A percentile compares a stretch with the other conserved stretches of the same genome.
These are phyloP conservation scores for Papilionanthe hybrid DNA, from an alignment of 116 monocot genomes.

Conservation along the genomic window DNA sequence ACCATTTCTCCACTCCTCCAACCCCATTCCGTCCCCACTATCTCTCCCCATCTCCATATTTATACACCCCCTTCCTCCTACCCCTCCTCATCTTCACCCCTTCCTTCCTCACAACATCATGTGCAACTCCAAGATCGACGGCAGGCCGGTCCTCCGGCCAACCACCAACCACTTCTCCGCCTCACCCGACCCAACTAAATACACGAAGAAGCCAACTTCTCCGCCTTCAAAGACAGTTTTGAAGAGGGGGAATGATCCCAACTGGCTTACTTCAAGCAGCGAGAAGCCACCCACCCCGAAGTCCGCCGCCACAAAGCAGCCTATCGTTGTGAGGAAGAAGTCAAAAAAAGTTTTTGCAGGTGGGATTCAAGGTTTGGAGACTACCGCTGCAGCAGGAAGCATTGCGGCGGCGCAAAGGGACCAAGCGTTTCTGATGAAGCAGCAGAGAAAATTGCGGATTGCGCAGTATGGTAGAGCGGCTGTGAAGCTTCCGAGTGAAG, in stretches of 20 bases:
- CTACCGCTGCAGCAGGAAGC: constrained; percentile 25
- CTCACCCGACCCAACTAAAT: constrained; percentile 6
- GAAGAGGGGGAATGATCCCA: constrained; percentile 34
- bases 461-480: constrained; percentile 73
- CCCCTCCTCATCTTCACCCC: background rate
- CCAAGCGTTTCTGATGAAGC: constrained; percentile 47
- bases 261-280: constrained; percentile 36
- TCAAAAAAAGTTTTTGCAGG: constrained; percentile 27
- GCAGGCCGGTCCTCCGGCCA: constrained; percentile 71
- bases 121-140: constrained; percentile 36
- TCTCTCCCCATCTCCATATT: background rate
- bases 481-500: constrained; percentile 28
- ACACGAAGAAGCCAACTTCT: constrained; percentile 41
- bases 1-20: constrained; percentile 4
- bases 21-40: background rate
- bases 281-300: constrained; percentile 36
- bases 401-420: constrained; percentile 78
- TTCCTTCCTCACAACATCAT: background rate
- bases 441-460: constrained; percentile 66
- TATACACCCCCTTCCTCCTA: background rate
- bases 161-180: constrained; percentile 55
- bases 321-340: constrained; percentile 29
- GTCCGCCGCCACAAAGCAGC: constrained; percentile 1
- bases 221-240: background rate
- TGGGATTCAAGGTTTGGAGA: background rate